These are phyloP conservation scores for Syncephalastrum contaminatum DNA, from an alignment of 371 early-diverging fungal species.

Conservation along the genomic window DNA sequence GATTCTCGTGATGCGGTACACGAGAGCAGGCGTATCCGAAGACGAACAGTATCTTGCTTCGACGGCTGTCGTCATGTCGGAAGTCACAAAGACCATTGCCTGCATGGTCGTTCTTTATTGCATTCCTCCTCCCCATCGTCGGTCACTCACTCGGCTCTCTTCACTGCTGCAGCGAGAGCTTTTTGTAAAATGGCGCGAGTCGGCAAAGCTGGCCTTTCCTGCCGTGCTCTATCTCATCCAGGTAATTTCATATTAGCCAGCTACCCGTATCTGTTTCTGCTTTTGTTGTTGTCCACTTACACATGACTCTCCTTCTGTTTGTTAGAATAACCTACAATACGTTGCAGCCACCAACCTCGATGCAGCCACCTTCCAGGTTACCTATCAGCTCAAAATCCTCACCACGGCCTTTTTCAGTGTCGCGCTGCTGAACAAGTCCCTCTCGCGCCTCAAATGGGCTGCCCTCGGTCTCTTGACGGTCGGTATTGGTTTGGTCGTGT, in stretches of 20 bases:
- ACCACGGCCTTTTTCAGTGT: constrained; percentile 95
- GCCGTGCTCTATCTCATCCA: constrained; percentile 92
- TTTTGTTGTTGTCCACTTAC: no score
- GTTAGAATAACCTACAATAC: constrained; percentile 90
- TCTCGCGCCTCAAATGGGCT: constrained; percentile 78
- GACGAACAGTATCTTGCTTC: constrained; percentile 71
- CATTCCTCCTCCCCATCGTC: constrained; percentile 20
- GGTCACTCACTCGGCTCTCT: constrained; percentile 23
- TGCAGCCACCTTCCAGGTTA: constrained; percentile 95
- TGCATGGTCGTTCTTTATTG: constrained; percentile 61
- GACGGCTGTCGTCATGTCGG: constrained; percentile 87
- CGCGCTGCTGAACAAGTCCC: constrained; percentile 63
- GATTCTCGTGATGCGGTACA: constrained; percentile 83
- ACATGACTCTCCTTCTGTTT: not conserved
- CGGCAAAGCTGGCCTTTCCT: constrained; percentile 73
- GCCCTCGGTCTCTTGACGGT: constrained; percentile 79
- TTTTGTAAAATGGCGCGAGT: constrained; percentile 38
- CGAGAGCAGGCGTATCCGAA: constrained; percentile 52
- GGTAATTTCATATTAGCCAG: constrained; percentile 18
- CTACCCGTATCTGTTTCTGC: no score
- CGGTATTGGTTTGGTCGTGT: constrained; percentile 83
- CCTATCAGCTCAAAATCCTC: constrained; percentile 95
- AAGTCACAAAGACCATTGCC: constrained; percentile 75
- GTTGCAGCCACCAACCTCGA: constrained; percentile 87
- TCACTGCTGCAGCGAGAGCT: constrained; percentile 35